Evolutionary conservation across 192 early-diverging fungal species (phyloP), one percentile per base, ranked within the genome.

Genomic region (Coemansia umbellata): DNA sequence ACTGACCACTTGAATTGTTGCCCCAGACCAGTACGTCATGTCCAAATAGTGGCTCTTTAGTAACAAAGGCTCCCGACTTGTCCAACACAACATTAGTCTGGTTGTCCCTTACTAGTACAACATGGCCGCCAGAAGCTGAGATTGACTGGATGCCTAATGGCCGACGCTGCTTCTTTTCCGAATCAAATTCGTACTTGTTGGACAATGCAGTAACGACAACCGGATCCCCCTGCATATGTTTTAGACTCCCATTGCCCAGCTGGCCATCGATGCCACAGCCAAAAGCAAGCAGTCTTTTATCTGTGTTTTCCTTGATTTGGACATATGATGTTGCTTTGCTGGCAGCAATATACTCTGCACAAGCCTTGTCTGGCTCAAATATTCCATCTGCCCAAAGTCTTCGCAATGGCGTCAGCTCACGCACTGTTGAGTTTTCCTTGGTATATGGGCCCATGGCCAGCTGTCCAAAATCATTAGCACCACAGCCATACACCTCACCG

Each of bases 381-480:
- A 14, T 7, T 2, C 55, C 58, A 6, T 49, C 10, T 18, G 53
- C 58, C 70, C 70, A 74, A 14, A 74, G 54, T 18, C 31, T 47
- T 7, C 40, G 33, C 31, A 74, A 24, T 50, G 55, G 63, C 0
- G 50, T 53, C 23, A 47, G 54, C 17, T 54, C 39, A 8, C 33
- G n/a, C n/a, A 74, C 41, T 3, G 70, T 74, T n/a, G 58, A 21
- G 4, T 31, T 62, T 18, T 30, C 40, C 5, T 57, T 36, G 2
- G 37, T 39, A 32, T 65, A 74, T 0, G 26, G n/a, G 10, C 70
- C 70, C 50, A 53, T 62, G 1, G 70, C 70, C 24, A 74, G 59
- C 47, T 74, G 70, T 21, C 70, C 70, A 63, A 66, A 74, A 36
- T 74, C 70, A 10, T 74, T 74, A 9, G 70, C 63, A 1, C 70